Percentiles rank a stretch among this genome's conserved stretches.
These are phyloP conservation scores for Schizosaccharomyces cryophilus DNA, from an alignment of 805 yeast genomes.

Conservation along the genomic window DNA sequence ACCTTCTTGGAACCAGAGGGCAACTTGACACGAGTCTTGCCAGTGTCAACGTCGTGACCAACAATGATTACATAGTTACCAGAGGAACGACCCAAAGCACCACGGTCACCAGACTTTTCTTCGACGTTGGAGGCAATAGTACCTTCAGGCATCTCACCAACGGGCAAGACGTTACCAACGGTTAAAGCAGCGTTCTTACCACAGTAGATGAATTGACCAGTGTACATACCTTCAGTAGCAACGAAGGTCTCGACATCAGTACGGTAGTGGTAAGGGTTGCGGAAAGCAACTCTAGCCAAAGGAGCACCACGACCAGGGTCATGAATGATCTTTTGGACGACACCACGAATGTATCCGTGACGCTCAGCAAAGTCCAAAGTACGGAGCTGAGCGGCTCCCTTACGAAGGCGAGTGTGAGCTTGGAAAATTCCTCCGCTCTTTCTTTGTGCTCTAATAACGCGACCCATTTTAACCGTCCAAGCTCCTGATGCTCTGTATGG, in stretches of 20 bases:
- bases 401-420: conserved; percentile 98
- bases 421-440: conserved; percentile 99
- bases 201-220: conserved; percentile 96
- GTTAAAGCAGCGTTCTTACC: conserved; percentile 95
- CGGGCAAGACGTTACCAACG: conserved; percentile 71
- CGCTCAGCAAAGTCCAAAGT: conserved; percentile 97
- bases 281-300: conserved; percentile 93
- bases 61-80: conserved; percentile 98
- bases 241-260: conserved; percentile 94
- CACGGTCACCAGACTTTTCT: conserved; percentile 98
- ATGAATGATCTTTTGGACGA: conserved; percentile 94
- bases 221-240: conserved; percentile 98
- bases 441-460: conserved; percentile 99
- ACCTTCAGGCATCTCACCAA: conserved; percentile 97
- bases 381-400: conserved; percentile 99
- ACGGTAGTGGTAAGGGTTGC: conserved; percentile 98
- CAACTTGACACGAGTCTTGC: conserved; percentile 96
- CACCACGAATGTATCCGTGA: conserved; percentile 98
- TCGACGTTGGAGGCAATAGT: conserved; percentile 95
- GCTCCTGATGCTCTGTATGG: no score
- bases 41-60: conserved; percentile 93
- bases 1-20: conserved; percentile 98
- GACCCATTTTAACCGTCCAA: conserved; percentile 28
- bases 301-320: conserved; percentile 99
- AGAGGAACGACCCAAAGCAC: conserved; percentile 98